Base-by-base conservation (phyloP, 495 filamentous ascomycete genomes). In the Letharia lupina region DNA sequence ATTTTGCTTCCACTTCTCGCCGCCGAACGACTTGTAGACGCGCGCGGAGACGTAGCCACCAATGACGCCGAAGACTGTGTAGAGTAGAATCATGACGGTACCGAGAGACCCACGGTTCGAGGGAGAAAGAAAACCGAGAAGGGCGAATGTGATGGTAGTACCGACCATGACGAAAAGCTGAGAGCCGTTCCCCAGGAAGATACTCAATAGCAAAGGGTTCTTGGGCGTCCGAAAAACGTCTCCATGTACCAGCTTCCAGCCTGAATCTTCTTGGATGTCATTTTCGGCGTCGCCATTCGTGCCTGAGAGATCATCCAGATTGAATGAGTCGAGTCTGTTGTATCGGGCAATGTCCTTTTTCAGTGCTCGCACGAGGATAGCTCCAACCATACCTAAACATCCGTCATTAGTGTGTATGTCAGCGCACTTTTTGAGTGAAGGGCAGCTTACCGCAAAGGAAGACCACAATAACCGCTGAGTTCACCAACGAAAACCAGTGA, bases 151-250 rank as follows among this genome's bases (percentile, higher is more conserved):
- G 72, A 98, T 96, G 58, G 95, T 97, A 66, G 89, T 87, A 41
- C 93, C 94, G 23, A 91, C 88, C 94, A 98, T 98, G 77, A 94
- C 92, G 74, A 98, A 97, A 16, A 98, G 83, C 77, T 98, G 94
- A 47, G 91, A 89, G 35, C 94, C 94, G 73, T 94, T 98, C 44
- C 94, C 94, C 60, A 97, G 82, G 71, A 98, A 82, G 18, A 98
- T 80, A 73, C 91, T 90, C 31, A 98, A 82, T 10, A 96, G 79
- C 54, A 98, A 81, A 2, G 92, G 89, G 63, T 89, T 86, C 65
- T 85, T 83, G 8, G 94, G 94, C 15, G 90, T 86, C 52, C 94
- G 86, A 82, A 98, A 98, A 50, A 98, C 93, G 76, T 98, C 94
- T 56, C 94, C 94, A 71, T 98, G 94, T 0, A 98, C 93, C 56